Evolutionary conservation across 1,139 yeast genomes (phyloP).

Genomic region (Saccharomyces hybrid): DNA sequence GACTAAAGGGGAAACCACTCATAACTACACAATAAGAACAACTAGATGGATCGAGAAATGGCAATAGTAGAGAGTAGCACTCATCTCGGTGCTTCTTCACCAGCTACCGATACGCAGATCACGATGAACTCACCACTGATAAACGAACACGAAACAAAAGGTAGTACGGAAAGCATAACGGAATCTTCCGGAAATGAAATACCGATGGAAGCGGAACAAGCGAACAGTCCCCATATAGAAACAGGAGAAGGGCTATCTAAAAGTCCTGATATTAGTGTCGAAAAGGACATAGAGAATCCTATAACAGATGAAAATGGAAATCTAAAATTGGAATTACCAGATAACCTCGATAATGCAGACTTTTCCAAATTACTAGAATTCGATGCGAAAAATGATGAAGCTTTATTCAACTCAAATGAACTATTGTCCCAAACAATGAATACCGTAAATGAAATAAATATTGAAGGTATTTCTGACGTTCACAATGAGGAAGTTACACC

Average conservation of each 20-base stretch:
- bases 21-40: neutral
- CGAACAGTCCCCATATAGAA: neutral
- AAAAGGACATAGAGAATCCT: neutral
- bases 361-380: slow-evolving; percentile 25
- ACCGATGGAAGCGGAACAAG: neutral
- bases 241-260: neutral
- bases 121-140: neutral
- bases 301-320: slow-evolving; percentile 2
- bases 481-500: neutral
- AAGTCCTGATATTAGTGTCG: neutral
- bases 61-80: neutral
- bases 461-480: neutral
- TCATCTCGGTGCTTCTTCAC: neutral
- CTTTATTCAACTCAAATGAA: slow-evolving; percentile 17
- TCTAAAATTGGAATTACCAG: slow-evolving; percentile 15
- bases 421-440: slow-evolving; percentile 5
- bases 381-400: slow-evolving; percentile 21
- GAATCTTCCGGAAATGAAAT: neutral
- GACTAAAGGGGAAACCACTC: neutral
- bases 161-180: neutral
- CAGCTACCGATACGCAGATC: neutral
- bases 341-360: slow-evolving; percentile 19
- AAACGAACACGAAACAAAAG: neutral
- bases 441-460: neutral
- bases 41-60: neutral